phyloP scores from a whole-genome alignment of 2,329 filamentous ascomycete genomes.

The Drechslerella coelobrocha region DNA sequence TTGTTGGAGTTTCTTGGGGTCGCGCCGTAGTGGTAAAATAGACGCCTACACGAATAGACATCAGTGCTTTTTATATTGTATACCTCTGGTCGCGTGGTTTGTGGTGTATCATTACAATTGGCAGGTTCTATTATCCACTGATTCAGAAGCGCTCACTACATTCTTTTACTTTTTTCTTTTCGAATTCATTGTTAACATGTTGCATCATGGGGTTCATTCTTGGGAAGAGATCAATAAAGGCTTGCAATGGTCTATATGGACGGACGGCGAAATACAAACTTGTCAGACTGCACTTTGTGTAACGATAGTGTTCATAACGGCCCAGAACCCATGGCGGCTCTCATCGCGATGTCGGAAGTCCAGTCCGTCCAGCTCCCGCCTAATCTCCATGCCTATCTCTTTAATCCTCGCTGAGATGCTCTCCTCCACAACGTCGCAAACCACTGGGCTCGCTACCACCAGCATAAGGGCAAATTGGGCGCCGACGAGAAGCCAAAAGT shows the following conservation, averaged over 20 bases:
- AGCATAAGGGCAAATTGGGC: conserved; percentile 25
- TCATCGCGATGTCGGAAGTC: conserved; percentile 9
- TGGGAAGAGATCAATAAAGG: not conserved
- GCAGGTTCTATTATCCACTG: too few relatives aligned
- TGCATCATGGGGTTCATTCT: too few relatives aligned
- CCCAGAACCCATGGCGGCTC: conserved; percentile 24
- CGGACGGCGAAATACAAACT: not conserved
- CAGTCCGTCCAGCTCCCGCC: conserved; percentile 8
- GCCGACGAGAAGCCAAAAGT: conserved; percentile 31
- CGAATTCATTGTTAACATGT: too few relatives aligned
- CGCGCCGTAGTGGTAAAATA: not conserved
- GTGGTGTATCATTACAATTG: not conserved
- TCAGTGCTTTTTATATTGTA: not conserved
- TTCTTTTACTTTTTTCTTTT: too few relatives aligned
- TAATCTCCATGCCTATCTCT: not conserved
- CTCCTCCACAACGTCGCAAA: not conserved
- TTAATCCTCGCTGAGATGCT: not conserved
- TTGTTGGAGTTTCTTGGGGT: conserved; percentile 75
- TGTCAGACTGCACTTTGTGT: not conserved
- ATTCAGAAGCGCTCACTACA: too few relatives aligned
- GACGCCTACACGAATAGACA: not conserved
- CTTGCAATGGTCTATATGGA: too few relatives aligned
- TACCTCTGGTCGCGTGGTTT: not conserved
- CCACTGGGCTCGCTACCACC: conserved; percentile 10
- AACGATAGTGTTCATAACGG: conserved; percentile 7